phyloP scores from a whole-genome alignment of 108 stramenopile genomes.

The Cyclotella cryptica region DNA sequence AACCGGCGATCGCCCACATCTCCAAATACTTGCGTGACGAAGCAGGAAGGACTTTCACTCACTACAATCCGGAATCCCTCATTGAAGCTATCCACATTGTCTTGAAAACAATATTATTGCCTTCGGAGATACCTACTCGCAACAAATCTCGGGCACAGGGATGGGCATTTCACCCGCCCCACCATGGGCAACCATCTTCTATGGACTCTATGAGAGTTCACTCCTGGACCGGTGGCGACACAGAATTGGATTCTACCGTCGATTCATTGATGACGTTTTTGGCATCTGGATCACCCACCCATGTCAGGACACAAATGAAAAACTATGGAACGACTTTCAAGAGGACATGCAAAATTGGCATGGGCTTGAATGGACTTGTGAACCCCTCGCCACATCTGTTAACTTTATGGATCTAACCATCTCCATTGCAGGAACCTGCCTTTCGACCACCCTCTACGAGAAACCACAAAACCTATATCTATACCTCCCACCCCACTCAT shows the following conservation, averaged over 20 bases:
- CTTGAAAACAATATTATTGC: constrained; percentile 22
- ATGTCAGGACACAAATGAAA: not conserved
- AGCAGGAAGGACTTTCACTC: not conserved
- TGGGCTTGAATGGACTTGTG: constrained; percentile 29
- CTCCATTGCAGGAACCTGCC: not conserved
- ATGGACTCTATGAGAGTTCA: constrained; percentile 20
- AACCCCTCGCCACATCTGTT: not conserved
- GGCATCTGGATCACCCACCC: constrained; percentile 35
- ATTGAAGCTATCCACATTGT: constrained; percentile 30
- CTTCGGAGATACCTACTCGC: constrained; percentile 31
- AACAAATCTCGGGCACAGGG: constrained; percentile 33
- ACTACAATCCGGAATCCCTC: constrained; percentile 17
- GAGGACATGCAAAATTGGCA: constrained; percentile 12
- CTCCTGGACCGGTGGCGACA: not conserved
- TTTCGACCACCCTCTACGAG: constrained; percentile 23
- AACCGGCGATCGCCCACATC: not conserved
- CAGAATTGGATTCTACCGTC: not conserved
- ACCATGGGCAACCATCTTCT: constrained; percentile 32
- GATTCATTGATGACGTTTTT: constrained; percentile 46
- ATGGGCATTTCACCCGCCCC: constrained; percentile 40
- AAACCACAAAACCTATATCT: constrained; percentile 18
- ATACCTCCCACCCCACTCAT: constrained; percentile 10
- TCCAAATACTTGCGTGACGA: not conserved
- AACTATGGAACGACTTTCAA: constrained; percentile 24
- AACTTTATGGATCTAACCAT: constrained; percentile 41